Evolutionary conservation across 2,329 filamentous ascomycete genomes (phyloP).

Genomic region (Exophiala sp.): DNA sequence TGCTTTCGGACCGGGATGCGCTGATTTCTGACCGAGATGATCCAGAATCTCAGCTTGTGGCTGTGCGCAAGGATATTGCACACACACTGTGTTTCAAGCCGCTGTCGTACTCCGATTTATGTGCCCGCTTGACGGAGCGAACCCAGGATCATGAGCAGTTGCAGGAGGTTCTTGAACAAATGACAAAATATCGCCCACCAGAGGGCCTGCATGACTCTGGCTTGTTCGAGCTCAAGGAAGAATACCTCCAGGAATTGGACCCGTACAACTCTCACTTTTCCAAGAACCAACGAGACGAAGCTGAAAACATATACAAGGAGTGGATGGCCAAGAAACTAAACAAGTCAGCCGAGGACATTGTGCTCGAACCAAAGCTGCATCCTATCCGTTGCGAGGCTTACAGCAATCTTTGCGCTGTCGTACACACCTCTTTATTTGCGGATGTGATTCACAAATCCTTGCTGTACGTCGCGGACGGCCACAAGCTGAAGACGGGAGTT

Average conservation of each 20-base stretch:
- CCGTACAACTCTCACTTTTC: slow-evolving; percentile 95
- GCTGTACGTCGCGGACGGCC: slow-evolving; percentile 68
- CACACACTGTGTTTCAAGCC: slow-evolving; percentile 96
- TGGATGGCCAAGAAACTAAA: slow-evolving; percentile 83
- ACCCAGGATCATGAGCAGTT: slow-evolving; percentile 86
- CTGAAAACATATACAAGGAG: slow-evolving; percentile 80
- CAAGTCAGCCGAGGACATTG: slow-evolving; percentile 71
- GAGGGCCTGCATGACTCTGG: slow-evolving; percentile 90
- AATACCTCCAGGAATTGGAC: slow-evolving; percentile 82
- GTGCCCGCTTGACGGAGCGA: slow-evolving; percentile 77
- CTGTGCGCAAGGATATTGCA: slow-evolving; percentile 80
- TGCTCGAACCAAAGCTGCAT: slow-evolving; percentile 81
- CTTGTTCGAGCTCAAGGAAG: slow-evolving; percentile 83
- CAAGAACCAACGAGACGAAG: slow-evolving; percentile 94
- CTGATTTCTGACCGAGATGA: slow-evolving; percentile 65
- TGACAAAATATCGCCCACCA: slow-evolving; percentile 82
- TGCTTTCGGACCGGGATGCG: slow-evolving; percentile 81
- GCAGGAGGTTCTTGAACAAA: slow-evolving; percentile 72
- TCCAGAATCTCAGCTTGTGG: slow-evolving; percentile 57
- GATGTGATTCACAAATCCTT: slow-evolving; percentile 87
- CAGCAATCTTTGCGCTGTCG: slow-evolving; percentile 68
- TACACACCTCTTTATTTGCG: slow-evolving; percentile 74
- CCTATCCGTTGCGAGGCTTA: slow-evolving; percentile 74
- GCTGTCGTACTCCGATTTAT: slow-evolving; percentile 87
- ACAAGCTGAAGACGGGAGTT: slow-evolving; percentile 64